Percentiles rank a stretch among this genome's conserved stretches.
Conservation (phyloP, 345 rosid species). For the Geranium rotundifolium region DNA sequence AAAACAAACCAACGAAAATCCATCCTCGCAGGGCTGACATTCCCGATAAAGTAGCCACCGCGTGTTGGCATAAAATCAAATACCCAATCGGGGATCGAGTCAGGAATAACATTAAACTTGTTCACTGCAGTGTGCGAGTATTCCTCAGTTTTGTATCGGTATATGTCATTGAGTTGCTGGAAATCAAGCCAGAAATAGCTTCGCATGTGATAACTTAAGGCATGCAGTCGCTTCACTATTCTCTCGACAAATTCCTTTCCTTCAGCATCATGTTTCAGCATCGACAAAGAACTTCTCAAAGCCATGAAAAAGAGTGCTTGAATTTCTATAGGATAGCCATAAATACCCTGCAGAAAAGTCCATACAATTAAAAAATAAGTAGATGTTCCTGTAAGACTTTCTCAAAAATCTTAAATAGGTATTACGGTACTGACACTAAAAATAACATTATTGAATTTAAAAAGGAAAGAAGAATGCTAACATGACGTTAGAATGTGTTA, state of each 20-base stretch:
- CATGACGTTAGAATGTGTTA: too few relatives aligned
- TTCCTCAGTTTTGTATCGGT: conserved; percentile 29
- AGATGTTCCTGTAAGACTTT: too few relatives aligned
- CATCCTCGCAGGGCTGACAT: conserved; percentile 26
- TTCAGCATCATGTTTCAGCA: conserved; percentile 11
- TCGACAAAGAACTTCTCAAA: conserved; percentile 2
- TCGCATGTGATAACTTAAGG: conserved; percentile 24
- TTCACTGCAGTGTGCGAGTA: conserved; percentile 30
- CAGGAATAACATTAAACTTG: conserved; percentile 28
- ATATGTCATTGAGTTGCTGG: conserved; percentile 25
- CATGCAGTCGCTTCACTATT: conserved; percentile 23
- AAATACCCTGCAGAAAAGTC: conserved; percentile 9
- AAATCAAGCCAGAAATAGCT: conserved; percentile 26
- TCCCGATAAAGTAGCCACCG: conserved; percentile 28
- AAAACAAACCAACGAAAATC: conserved; percentile 27
- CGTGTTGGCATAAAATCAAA: conserved; percentile 28
- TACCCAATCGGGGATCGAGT: conserved; percentile 27
- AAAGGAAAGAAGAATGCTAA: too few relatives aligned
- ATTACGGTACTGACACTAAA: too few relatives aligned
- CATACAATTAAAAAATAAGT: neutral
- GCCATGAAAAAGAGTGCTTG: conserved; percentile 10
- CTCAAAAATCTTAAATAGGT: too few relatives aligned
- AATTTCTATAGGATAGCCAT: conserved; percentile 7
- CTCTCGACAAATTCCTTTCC: conserved; percentile 23
- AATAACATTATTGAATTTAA: too few relatives aligned